phyloP scores from a whole-genome alignment of 495 filamentous ascomycete species.

The Tuber microsphaerosporum region DNA sequence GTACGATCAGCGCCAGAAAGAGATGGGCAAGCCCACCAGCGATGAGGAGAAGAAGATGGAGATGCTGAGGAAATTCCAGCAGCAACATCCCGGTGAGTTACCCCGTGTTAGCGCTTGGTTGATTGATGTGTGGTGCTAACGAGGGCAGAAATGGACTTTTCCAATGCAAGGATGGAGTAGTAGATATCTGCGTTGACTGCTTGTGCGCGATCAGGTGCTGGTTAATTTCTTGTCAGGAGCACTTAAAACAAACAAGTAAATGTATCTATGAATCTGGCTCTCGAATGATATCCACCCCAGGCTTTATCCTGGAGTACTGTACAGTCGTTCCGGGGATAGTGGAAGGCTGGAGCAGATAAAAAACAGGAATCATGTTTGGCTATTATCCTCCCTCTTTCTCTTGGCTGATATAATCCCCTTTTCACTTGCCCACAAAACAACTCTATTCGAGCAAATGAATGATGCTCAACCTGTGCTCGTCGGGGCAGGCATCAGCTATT shows the following conservation, averaged over 20 bases:
- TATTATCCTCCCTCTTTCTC: neutral
- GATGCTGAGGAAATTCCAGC: constrained; percentile 85
- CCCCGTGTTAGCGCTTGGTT: neutral
- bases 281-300: neutral
- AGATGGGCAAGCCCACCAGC: constrained; percentile 74
- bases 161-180: constrained; percentile 65
- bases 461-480: neutral
- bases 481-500: neutral
- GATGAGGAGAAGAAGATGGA: constrained; percentile 92
- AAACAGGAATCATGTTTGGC: neutral
- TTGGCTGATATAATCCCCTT: neutral
- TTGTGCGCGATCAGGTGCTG: neutral
- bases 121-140: constrained; percentile 1
- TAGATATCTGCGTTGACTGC: neutral
- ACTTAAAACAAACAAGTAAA: neutral
- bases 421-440: neutral
- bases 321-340: neutral
- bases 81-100: constrained; percentile 53
- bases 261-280: neutral
- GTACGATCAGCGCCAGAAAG: constrained; percentile 97
- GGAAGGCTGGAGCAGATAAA: neutral
- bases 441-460: neutral
- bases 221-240: neutral
- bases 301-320: neutral
- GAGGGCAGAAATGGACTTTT: constrained; percentile 70